Evolutionary conservation across 2,329 filamentous ascomycete genomes (phyloP), one percentile per base, ranked within the genome.

Genomic region (Piedraia hortae): DNA sequence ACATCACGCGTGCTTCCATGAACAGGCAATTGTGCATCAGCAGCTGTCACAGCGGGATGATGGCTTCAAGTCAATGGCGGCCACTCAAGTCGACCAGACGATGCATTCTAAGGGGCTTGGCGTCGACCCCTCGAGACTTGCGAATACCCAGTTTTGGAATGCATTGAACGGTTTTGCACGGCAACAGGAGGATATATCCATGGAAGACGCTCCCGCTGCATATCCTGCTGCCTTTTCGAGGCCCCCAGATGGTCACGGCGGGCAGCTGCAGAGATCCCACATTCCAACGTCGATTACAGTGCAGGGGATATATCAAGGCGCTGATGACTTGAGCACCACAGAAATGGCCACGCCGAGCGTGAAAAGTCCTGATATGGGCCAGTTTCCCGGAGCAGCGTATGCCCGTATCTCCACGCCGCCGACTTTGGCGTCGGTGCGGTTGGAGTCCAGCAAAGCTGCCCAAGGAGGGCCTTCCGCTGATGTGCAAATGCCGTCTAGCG

Each of bases 1-100:
- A 18, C 57, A 62, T 36, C 57, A 62, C 46, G 55, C 56, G 4
- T 61, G 57, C 37, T 61, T 53, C 34, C 57, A 62, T 39, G 33
- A 29, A 21, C n/a, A n/a, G n/a, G n/a, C n/a, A n/a, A n/a, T n/a
- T n/a, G n/a, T n/a, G n/a, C n/a, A n/a, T n/a, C n/a, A n/a, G n/a
- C n/a, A n/a, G n/a, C n/a, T n/a, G n/a, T n/a, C n/a, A n/a, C n/a
- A n/a, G n/a, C n/a, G n/a, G n/a, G n/a, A n/a, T n/a, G n/a, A n/a
- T n/a, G n/a, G n/a, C n/a, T n/a, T n/a, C n/a, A n/a, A n/a, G n/a
- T n/a, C n/a, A n/a, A n/a, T n/a, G n/a, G n/a, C n/a, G n/a, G n/a
- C n/a, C n/a, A n/a, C n/a, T n/a, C n/a, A n/a, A n/a, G n/a, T n/a
- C n/a, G n/a, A n/a, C n/a, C n/a, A n/a, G n/a, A n/a, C n/a, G n/a